Evolutionary conservation across 192 early-diverging fungal species (phyloP).

Genomic region (Spizellomyces punctatus): DNA sequence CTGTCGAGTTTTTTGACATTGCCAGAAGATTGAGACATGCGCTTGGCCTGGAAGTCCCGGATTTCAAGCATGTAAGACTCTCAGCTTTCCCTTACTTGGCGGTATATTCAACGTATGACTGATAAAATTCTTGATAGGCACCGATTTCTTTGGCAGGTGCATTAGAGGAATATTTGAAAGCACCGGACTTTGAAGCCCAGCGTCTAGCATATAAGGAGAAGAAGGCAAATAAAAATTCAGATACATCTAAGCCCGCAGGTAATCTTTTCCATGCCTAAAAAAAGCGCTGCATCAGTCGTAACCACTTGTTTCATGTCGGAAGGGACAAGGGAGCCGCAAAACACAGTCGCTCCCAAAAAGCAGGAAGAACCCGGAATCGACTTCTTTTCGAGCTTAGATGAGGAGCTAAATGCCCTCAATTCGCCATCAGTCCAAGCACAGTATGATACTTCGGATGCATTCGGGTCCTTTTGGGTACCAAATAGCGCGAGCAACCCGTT

Average conservation of each 20-base stretch:
- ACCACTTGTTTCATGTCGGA: not conserved
- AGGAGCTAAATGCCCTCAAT: conserved; percentile 39
- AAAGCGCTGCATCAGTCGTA: not conserved
- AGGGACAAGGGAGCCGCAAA: not conserved
- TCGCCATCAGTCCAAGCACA: conserved; percentile 36
- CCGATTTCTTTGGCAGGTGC: conserved; percentile 66
- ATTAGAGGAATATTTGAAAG: conserved; percentile 68
- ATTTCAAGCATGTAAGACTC: conserved; percentile 69
- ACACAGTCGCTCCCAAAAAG: conserved; percentile 18
- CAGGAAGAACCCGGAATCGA: conserved; percentile 30
- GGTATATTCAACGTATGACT: not conserved
- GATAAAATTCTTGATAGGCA: conserved; percentile 42
- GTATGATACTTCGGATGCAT: conserved; percentile 26
- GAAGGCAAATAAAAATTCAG: conserved; percentile 35
- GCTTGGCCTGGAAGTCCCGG: conserved; percentile 68
- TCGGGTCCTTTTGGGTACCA: conserved; percentile 25
- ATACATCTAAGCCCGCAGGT: not conserved
- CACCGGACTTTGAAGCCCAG: conserved; percentile 72
- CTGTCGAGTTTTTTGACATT: conserved; percentile 69
- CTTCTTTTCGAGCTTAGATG: conserved; percentile 49
- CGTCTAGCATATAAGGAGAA: conserved; percentile 50
- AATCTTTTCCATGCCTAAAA: not conserved
- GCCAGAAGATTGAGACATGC: conserved; percentile 60
- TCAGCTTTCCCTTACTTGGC: not conserved
- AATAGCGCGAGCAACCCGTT: conserved; percentile 21